phyloP scores from a whole-genome alignment of 805 yeast species.

The Kodamaea nitidulidarum region DNA sequence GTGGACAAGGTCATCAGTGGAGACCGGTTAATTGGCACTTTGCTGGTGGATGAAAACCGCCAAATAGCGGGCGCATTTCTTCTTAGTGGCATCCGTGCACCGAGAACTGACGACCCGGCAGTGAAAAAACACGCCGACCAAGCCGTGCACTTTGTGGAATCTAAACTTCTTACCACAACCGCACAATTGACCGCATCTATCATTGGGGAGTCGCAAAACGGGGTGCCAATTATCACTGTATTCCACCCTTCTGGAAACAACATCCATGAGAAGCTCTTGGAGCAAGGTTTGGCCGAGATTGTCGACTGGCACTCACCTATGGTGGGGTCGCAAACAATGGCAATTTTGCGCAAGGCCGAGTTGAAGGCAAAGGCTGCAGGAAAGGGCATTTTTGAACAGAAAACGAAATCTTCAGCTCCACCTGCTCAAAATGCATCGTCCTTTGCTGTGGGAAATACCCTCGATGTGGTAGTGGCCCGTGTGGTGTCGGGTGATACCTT shows the following conservation, averaged over 20 bases:
- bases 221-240: conserved; percentile 55
- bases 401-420: conserved; percentile 35
- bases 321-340: conserved; percentile 65
- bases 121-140: conserved; percentile 62
- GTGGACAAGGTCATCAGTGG: conserved; percentile 78
- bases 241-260: conserved; percentile 72
- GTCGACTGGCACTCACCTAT: conserved; percentile 75
- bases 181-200: conserved; percentile 49
- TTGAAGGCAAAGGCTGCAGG: conserved; percentile 56
- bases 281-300: conserved; percentile 68
- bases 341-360: conserved; percentile 59
- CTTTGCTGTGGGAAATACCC: conserved; percentile 44
- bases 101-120: conserved; percentile 55
- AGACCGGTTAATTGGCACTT: conserved; percentile 66
- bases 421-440: conserved; percentile 15
- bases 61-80: conserved; percentile 60
- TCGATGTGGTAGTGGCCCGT: conserved; percentile 54
- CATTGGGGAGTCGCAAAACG: conserved; percentile 59
- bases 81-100: conserved; percentile 71
- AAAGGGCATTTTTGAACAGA: conserved; percentile 44
- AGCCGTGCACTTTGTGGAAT: conserved; percentile 61
- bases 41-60: conserved; percentile 42
- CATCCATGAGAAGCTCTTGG: conserved; percentile 63
- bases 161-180: conserved; percentile 57
- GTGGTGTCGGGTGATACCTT: conserved; percentile 68